Evolutionary conservation across 352 stramenopile genomes (phyloP), one percentile per base, ranked within the genome.

Genomic region (Thraustochytrium striatum): DNA sequence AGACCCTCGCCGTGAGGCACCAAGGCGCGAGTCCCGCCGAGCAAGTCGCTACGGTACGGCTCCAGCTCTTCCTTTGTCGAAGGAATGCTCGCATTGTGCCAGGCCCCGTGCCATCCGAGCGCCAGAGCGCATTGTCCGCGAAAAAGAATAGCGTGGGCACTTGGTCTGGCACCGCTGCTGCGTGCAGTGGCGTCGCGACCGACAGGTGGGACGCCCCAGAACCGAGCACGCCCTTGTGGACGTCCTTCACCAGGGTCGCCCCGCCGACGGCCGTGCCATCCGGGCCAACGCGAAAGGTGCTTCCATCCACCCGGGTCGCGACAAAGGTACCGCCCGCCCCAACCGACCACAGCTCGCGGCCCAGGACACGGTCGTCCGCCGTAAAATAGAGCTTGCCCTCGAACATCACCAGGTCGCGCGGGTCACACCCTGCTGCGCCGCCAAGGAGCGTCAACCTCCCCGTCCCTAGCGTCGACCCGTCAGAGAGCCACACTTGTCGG

Each of bases 311-410:
- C 19, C 36, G 41, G 2, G 88, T 94, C 41, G 85, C 87, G 3
- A 41, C 39, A 1, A 35, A 58, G 1, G 84, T 89, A 21, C 89
- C 89, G 70, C 92, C 86, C 25, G 83, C 91, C 0, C 58, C 69
- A n/a, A 79, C 69, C 0, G 28, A 43, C 91, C 91, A 96, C 8
- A 96, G 83, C 81, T 96, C 91, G 1, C 81, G 28, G 16, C 91
- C 91, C 38, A 90, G 87, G 9, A 86, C 69, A 59, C 91, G 90
- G 72, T 96, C 91, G 75, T 93, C 84, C 5, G 91, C 91, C 57
- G 90, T 86, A 72, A 96, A 96, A 11, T 93, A 84, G 16, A 94
- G 52, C 16, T 87, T 16, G 0, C 78, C 47, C 8, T 80, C 82
- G 32, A 85, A 81, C 3, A 72, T 50, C 1, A 82, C 86, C 25